phyloP scores from a whole-genome alignment of 305 asterid genomes.

The Fraxinus angustifolia region DNA sequence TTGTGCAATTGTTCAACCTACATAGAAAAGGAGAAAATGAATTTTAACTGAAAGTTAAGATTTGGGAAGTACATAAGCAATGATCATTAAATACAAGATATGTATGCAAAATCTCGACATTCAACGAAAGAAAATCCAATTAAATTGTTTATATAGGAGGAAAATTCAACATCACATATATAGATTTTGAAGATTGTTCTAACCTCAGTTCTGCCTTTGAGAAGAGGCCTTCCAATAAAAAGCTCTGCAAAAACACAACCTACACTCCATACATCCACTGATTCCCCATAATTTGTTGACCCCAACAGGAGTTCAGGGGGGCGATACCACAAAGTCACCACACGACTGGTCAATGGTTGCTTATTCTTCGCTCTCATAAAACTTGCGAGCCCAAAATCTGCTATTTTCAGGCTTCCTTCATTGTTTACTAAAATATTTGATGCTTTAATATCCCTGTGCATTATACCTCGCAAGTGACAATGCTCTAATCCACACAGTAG shows the following conservation, averaged over 20 bases:
- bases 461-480: slow-evolving; percentile 72
- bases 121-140: background rate
- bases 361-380: slow-evolving; percentile 41
- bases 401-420: slow-evolving; percentile 75
- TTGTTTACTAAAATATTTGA: slow-evolving; percentile 77
- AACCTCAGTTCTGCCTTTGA: slow-evolving; percentile 91
- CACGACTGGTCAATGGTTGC: slow-evolving; percentile 77
- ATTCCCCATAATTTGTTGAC: slow-evolving; percentile 57
- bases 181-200: slow-evolving; percentile 1
- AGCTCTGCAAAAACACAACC: slow-evolving; percentile 93
- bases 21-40: background rate
- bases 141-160: background rate
- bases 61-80: background rate
- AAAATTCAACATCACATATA: background rate
- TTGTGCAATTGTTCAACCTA: slow-evolving; percentile 95
- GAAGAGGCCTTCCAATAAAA: slow-evolving; percentile 75
- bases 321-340: slow-evolving; percentile 89
- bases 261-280: slow-evolving; percentile 84
- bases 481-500: slow-evolving; percentile 67
- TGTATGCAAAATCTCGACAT: background rate
- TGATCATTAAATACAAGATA: background rate
- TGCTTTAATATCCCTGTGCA: slow-evolving; percentile 83
- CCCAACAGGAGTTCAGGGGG: slow-evolving; percentile 90
- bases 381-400: slow-evolving; percentile 83
- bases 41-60: background rate